A percentile compares a stretch with the other conserved stretches of the same genome.
phyloP scores from a whole-genome alignment of 2,329 filamentous ascomycete genomes.

The Scorias spongiosa region DNA sequence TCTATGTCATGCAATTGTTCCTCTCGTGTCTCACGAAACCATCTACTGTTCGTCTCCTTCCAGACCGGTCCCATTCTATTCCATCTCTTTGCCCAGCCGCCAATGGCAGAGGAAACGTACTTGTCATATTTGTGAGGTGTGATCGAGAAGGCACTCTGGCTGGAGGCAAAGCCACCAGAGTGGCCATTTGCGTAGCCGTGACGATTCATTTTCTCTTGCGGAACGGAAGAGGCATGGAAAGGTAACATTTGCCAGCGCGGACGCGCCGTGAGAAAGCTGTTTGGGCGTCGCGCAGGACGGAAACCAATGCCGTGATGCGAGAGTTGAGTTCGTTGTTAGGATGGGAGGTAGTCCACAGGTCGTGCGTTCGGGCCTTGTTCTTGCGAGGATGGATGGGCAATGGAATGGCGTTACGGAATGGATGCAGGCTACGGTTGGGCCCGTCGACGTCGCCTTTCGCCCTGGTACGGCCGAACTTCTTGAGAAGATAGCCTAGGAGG shows the following conservation, averaged over 20 bases:
- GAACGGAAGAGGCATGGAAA: constrained; percentile 39
- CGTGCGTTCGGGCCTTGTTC: too few relatives aligned
- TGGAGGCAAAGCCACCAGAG: constrained; percentile 42
- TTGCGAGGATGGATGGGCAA: too few relatives aligned
- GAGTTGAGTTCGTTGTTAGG: too few relatives aligned
- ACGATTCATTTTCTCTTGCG: constrained; percentile 57
- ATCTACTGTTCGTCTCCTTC: not conserved
- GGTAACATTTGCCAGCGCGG: constrained; percentile 37
- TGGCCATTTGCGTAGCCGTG: constrained; percentile 73
- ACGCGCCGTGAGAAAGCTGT: not conserved
- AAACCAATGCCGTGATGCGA: too few relatives aligned
- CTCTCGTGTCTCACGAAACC: not conserved
- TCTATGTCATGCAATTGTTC: too few relatives aligned
- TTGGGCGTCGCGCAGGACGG: too few relatives aligned
- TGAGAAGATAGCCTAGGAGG: too few relatives aligned
- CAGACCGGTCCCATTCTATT: not conserved
- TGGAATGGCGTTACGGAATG: too few relatives aligned
- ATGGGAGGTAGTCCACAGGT: too few relatives aligned
- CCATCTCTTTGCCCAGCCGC: not conserved
- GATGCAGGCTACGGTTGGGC: too few relatives aligned
- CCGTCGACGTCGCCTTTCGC: too few relatives aligned
- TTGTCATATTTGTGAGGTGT: constrained; percentile 66
- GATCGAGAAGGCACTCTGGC: constrained; percentile 56
- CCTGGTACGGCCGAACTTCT: too few relatives aligned
- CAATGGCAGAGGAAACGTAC: constrained; percentile 6